Conservation (phyloP, 139 green algal species). For the Gonium pectorale region DNA sequence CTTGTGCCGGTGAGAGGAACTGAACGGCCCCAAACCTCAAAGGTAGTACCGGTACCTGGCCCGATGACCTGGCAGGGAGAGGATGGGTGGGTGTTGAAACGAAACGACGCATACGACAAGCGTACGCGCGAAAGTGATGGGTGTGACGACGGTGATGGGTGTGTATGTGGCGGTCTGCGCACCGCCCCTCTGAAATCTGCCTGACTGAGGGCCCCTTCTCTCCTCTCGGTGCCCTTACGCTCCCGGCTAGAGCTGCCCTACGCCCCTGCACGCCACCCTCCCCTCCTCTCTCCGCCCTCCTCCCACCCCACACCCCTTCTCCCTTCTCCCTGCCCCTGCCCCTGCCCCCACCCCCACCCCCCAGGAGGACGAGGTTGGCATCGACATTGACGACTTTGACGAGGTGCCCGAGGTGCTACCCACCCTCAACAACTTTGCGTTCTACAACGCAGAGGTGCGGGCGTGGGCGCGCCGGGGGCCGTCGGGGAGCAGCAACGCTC, state of each 20-base stretch:
- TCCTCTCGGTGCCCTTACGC: no score
- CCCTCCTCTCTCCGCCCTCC: neutral
- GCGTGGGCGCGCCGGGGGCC: neutral
- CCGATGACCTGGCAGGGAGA: constrained; percentile 53
- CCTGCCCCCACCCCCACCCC: neutral
- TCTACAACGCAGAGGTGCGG: constrained; percentile 76
- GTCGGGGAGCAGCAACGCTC: no score
- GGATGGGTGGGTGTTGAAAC: neutral
- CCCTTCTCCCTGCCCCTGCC: no score
- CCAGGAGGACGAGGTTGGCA: constrained; percentile 29
- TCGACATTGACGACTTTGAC: constrained; percentile 66
- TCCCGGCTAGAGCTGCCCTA: no score
- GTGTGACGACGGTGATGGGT: neutral
- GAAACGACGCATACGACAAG: neutral
- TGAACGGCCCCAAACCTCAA: no score
- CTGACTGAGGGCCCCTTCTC: no score
- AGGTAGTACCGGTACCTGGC: no score
- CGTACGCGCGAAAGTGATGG: neutral
- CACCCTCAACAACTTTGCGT: constrained; percentile 81
- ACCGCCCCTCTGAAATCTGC: neutral
- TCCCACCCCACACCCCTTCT: neutral
- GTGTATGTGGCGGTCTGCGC: neutral
- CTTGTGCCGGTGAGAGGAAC: no score
- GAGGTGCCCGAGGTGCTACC: constrained; percentile 64
- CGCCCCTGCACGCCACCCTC: neutral